phyloP scores from a whole-genome alignment of 1,284 basidiomycete species.

The Omphalotus olearius region DNA sequence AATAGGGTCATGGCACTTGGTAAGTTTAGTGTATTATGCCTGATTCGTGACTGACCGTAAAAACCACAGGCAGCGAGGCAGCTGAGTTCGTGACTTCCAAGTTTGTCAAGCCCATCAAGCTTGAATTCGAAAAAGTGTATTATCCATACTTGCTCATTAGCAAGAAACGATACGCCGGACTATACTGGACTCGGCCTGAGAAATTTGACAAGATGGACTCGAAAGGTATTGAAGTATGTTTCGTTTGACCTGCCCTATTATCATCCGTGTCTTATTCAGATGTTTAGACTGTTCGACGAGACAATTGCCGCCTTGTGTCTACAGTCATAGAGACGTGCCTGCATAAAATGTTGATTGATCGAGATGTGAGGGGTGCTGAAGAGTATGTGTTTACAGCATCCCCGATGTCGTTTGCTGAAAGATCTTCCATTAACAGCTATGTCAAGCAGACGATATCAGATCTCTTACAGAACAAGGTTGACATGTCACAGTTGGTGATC shows the following conservation, averaged over 20 bases:
- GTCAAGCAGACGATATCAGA: conserved; percentile 91
- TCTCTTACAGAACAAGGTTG: conserved; percentile 90
- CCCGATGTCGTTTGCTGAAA: conserved; percentile 3
- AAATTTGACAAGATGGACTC: conserved; percentile 99
- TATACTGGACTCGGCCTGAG: conserved; percentile 93
- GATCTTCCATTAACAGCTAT: conserved; percentile 52
- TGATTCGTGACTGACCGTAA: not conserved
- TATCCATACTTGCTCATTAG: conserved; percentile 94
- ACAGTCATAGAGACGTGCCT: conserved; percentile 96
- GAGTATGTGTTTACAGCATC: conserved; percentile 35
- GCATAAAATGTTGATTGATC: conserved; percentile 93
- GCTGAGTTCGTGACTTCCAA: conserved; percentile 90
- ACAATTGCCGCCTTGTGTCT: conserved; percentile 93
- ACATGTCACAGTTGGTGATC: conserved; percentile 97
- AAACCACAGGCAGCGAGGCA: conserved; percentile 77
- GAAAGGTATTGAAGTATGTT: conserved; percentile 90
- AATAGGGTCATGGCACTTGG: conserved; percentile 85
- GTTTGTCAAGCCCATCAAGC: conserved; percentile 92
- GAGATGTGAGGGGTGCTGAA: conserved; percentile 89
- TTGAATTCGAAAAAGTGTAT: conserved; percentile 98
- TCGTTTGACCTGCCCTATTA: not conserved
- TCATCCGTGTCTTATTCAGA: not conserved
- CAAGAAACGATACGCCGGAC: conserved; percentile 95
- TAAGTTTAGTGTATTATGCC: conserved; percentile 27
- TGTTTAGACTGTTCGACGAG: conserved; percentile 85